Percentiles rank a stretch among this genome's conserved stretches.
phyloP scores from a whole-genome alignment of 2,329 filamentous ascomycete species.

The Colletotrichum truncatum region DNA sequence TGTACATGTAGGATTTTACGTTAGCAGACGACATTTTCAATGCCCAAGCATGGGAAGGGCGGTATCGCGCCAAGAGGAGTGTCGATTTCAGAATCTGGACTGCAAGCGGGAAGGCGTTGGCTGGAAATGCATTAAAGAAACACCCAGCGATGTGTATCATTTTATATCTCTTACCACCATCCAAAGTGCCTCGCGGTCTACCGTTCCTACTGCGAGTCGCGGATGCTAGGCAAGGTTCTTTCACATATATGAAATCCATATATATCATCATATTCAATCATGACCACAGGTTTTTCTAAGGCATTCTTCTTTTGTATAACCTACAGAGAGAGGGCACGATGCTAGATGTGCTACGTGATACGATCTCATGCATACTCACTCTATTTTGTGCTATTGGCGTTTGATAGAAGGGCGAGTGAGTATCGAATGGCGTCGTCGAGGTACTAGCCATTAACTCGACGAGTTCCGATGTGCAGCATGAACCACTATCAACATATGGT shows the following conservation, averaged over 20 bases:
- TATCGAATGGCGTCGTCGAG: background rate
- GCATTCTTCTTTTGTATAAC: background rate
- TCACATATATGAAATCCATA: slow-evolving; percentile 24
- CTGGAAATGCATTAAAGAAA: slow-evolving; percentile 25
- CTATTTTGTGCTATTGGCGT: no score
- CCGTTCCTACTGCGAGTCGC: background rate
- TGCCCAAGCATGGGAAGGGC: background rate
- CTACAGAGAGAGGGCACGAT: background rate
- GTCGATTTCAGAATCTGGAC: background rate
- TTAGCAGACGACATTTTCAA: slow-evolving; percentile 8
- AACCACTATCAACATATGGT: background rate
- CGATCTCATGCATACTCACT: background rate
- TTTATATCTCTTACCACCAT: slow-evolving; percentile 20
- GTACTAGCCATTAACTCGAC: background rate
- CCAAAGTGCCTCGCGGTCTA: slow-evolving; percentile 1
- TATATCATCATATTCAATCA: slow-evolving; percentile 15
- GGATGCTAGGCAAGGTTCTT: slow-evolving; percentile 21
- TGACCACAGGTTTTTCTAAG: background rate
- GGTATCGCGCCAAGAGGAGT: background rate
- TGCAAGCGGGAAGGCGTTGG: slow-evolving; percentile 23
- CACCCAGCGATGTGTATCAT: slow-evolving; percentile 27
- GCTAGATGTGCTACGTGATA: background rate
- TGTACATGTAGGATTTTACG: slow-evolving; percentile 10
- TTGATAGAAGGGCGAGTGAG: background rate
- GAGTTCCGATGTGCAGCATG: background rate